Percentiles rank a stretch among this genome's conserved stretches.
These are phyloP conservation scores for Aspergillus steynii DNA, from an alignment of 495 filamentous ascomycete species.

Conservation along the genomic window DNA sequence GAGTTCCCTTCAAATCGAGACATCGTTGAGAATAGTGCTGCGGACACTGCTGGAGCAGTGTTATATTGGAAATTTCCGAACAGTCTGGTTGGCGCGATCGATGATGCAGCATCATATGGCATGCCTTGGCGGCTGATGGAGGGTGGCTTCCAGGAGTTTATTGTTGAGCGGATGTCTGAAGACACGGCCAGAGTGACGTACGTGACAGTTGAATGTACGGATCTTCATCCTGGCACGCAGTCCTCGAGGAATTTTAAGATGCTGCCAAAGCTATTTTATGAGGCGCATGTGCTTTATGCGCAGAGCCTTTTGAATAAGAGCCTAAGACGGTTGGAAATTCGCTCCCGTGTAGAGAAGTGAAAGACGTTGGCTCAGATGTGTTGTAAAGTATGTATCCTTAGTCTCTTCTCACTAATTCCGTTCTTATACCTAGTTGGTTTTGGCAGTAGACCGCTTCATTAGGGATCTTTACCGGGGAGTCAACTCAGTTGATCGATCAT, in stretches of 20 bases:
- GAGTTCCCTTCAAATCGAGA: constrained; percentile 8
- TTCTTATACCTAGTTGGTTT: too few species aligned
- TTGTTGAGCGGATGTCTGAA: constrained; percentile 16
- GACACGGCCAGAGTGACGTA: constrained; percentile 18
- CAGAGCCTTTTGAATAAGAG: constrained; percentile 12
- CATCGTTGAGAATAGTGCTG: background rate
- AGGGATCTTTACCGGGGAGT: too few species aligned
- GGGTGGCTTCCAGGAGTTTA: constrained; percentile 20
- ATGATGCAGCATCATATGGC: constrained; percentile 13
- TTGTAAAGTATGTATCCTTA: too few species aligned
- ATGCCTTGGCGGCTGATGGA: constrained; percentile 21
- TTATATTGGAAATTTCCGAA: constrained; percentile 17
- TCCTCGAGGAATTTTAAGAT: constrained; percentile 10
- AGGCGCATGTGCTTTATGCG: constrained; percentile 20
- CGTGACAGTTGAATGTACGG: constrained; percentile 11
- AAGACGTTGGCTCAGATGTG: too few species aligned
- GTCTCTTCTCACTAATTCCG: too few species aligned
- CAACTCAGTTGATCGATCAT: too few species aligned
- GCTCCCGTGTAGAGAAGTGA: background rate
- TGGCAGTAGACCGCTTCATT: too few species aligned
- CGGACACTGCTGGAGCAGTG: constrained; percentile 9
- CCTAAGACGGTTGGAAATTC: constrained; percentile 4
- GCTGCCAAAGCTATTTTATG: constrained; percentile 15
- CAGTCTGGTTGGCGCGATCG: constrained; percentile 3
- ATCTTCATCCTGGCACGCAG: constrained; percentile 12